phyloP scores from a whole-genome alignment of 2,329 filamentous ascomycete species.

The Cladosporium sp. region DNA sequence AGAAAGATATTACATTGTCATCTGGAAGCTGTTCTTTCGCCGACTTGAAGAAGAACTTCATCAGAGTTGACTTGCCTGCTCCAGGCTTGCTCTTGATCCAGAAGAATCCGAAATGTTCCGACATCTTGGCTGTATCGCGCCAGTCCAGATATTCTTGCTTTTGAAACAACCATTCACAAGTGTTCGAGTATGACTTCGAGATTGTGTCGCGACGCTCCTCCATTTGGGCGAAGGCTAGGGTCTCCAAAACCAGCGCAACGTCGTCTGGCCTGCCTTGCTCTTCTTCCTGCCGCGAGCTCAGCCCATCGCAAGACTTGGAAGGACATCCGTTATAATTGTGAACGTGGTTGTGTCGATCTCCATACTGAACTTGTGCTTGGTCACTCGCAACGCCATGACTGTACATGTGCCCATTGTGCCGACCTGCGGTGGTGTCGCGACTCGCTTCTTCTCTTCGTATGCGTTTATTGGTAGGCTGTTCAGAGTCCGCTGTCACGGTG shows the following conservation, averaged over 20 bases:
- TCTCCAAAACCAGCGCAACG: neutral
- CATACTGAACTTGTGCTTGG: neutral
- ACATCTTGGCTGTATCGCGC: neutral
- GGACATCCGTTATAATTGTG: neutral
- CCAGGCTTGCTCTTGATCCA: conserved; percentile 48
- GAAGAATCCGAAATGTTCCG: conserved; percentile 34
- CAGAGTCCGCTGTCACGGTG: neutral
- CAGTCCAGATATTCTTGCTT: conserved; percentile 9
- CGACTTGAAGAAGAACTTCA: conserved; percentile 33
- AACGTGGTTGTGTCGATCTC: neutral
- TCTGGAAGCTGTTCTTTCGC: conserved; percentile 15
- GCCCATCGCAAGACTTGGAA: too few relatives aligned
- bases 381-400: neutral
- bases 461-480: neutral
- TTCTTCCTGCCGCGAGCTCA: too few relatives aligned
- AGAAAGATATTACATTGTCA: conserved; percentile 47
- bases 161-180: conserved; percentile 19
- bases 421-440: too few relatives aligned
- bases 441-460: neutral
- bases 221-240: conserved; percentile 9
- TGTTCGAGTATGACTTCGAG: neutral
- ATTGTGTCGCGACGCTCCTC: neutral
- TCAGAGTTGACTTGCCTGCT: conserved; percentile 44
- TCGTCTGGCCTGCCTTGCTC: too few relatives aligned
- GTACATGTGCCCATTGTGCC: too few relatives aligned